phyloP scores from a whole-genome alignment of 2,329 filamentous ascomycete genomes.

The Botryotinia convoluta region DNA sequence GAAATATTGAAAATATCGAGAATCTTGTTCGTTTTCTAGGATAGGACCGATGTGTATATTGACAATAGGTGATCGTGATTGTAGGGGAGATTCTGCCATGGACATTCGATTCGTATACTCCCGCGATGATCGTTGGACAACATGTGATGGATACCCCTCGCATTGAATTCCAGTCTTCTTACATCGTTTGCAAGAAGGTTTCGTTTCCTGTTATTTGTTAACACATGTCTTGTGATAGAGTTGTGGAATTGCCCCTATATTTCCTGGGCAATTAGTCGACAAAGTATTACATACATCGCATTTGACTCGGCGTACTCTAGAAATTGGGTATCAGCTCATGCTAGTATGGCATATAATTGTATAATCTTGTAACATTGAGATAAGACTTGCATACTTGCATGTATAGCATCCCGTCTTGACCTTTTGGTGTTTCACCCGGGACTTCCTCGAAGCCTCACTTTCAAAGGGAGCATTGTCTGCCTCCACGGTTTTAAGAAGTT shows the following conservation, averaged over 20 bases:
- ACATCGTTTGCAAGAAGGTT: constrained; percentile 27
- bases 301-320: constrained; percentile 12
- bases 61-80: neutral
- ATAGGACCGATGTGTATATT: neutral
- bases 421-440: constrained; percentile 12
- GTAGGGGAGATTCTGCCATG: neutral
- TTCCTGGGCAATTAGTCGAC: neutral
- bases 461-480: neutral
- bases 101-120: neutral
- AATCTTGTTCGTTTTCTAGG: constrained; percentile 22
- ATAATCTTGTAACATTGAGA: neutral
- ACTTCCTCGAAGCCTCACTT: neutral
- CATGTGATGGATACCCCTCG: constrained; percentile 24
- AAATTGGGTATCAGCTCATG: constrained; percentile 9
- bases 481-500: neutral
- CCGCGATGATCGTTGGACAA: neutral
- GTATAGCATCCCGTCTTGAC: constrained; percentile 16
- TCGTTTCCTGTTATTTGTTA: constrained; percentile 24
- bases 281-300: constrained; percentile 15
- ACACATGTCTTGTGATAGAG: neutral
- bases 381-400: constrained; percentile 18
- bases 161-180: constrained; percentile 24
- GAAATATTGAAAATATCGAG: constrained; percentile 26
- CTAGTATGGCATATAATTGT: neutral
- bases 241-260: neutral